Evolutionary conservation across 2,329 filamentous ascomycete genomes (phyloP).

Genomic region (Verticillium zaregamsianum): DNA sequence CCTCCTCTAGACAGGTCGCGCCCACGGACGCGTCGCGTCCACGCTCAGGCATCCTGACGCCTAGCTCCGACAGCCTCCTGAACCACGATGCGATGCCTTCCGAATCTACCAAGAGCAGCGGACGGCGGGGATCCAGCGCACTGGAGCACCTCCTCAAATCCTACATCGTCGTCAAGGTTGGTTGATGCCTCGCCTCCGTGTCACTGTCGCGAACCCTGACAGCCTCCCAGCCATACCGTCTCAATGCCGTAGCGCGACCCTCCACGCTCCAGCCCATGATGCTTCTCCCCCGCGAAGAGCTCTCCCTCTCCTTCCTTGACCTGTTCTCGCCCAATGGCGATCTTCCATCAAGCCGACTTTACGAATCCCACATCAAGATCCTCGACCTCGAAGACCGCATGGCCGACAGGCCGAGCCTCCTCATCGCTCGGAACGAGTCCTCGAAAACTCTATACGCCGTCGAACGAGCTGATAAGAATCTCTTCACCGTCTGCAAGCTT

Average conservation of each 20-base stretch:
- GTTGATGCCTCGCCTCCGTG: slow-evolving; percentile 7
- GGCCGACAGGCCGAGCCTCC: slow-evolving; percentile 47
- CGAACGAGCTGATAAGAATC: slow-evolving; percentile 57
- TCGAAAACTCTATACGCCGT: slow-evolving; percentile 54
- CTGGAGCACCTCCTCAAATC: slow-evolving; percentile 49
- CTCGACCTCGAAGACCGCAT: slow-evolving; percentile 61
- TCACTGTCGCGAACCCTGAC: slow-evolving; percentile 12
- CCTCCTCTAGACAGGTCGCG: slow-evolving; percentile 8
- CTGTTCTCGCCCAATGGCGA: slow-evolving; percentile 45
- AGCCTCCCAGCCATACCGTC: slow-evolving; percentile 47
- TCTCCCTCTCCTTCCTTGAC: slow-evolving; percentile 60
- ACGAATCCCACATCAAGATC: slow-evolving; percentile 58
- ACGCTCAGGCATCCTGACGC: slow-evolving; percentile 34
- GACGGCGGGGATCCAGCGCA: slow-evolving; percentile 31
- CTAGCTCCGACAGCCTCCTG: slow-evolving; percentile 33
- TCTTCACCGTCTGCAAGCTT: slow-evolving; percentile 67
- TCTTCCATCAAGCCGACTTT: slow-evolving; percentile 50
- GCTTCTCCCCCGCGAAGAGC: slow-evolving; percentile 56
- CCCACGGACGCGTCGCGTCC: slow-evolving; percentile 46
- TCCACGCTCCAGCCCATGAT: slow-evolving; percentile 56
- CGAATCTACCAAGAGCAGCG: slow-evolving; percentile 16
- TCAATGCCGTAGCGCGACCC: slow-evolving; percentile 47
- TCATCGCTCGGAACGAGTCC: slow-evolving; percentile 57
- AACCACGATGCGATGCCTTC: slow-evolving; percentile 19
- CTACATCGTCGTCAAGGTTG: slow-evolving; percentile 49